A percentile compares a stretch with the other conserved stretches of the same genome.
Evolutionary conservation across 768 basidiomycete genomes (phyloP).

Genomic region (Termitomyces sp.): DNA sequence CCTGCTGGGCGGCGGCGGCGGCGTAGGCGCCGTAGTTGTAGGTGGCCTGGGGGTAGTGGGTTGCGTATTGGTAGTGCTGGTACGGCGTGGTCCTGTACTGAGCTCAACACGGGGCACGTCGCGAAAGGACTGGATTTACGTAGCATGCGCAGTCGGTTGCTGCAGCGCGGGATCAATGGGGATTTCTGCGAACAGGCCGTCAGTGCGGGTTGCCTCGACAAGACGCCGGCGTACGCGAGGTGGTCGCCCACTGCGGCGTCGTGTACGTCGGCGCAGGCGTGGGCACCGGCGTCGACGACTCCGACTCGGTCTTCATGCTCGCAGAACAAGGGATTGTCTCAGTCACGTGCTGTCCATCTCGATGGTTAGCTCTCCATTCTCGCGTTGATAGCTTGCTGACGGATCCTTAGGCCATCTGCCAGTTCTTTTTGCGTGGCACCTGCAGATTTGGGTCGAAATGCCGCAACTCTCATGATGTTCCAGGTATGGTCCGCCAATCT

Average conservation of each 20-base stretch:
- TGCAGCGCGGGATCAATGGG: constrained; percentile 10
- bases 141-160: constrained; percentile 30
- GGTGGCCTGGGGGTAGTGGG: constrained; percentile 38
- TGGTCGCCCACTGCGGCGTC: constrained; percentile 24
- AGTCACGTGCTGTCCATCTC: neutral
- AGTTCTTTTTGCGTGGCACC: constrained; percentile 54
- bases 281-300: constrained; percentile 19
- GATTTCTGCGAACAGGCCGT: constrained; percentile 36
- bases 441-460: constrained; percentile 66
- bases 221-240: constrained; percentile 17
- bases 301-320: constrained; percentile 38
- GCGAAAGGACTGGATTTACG: constrained; percentile 27
- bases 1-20: constrained; percentile 26
- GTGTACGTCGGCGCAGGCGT: constrained; percentile 23
- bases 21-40: constrained; percentile 41
- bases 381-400: neutral
- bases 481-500: constrained; percentile 13
- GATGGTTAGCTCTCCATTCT: constrained; percentile 11
- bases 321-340: neutral
- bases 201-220: neutral
- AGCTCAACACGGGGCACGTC: constrained; percentile 14
- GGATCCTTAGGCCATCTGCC: constrained; percentile 44
- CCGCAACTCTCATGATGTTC: constrained; percentile 42
- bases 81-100: constrained; percentile 39
- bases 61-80: constrained; percentile 42